Evolutionary conservation across 805 yeast species (phyloP).

Genomic region (Isabelozyma rhagii): DNA sequence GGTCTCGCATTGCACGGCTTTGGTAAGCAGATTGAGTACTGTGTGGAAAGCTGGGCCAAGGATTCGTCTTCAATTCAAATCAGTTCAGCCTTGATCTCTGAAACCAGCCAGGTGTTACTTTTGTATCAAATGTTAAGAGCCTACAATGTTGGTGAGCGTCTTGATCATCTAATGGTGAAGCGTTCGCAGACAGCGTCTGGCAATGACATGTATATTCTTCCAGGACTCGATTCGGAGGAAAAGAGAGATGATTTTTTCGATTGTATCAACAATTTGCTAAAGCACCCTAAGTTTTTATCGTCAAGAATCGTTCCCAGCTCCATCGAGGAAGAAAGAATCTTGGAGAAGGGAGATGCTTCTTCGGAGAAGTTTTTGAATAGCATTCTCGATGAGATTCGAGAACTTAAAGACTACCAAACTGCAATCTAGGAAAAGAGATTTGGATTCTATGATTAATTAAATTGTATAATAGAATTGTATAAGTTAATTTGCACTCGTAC

Average conservation of each 20-base stretch:
- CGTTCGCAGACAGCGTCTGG: constrained; percentile 5
- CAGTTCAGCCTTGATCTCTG: constrained; percentile 34
- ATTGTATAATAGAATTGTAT: background rate
- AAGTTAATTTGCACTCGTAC: too few species aligned
- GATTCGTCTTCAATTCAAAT: constrained; percentile 43
- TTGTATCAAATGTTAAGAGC: constrained; percentile 56
- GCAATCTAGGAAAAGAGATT: background rate
- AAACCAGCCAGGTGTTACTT: constrained; percentile 58
- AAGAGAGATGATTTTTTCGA: constrained; percentile 59
- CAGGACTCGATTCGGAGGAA: constrained; percentile 59
- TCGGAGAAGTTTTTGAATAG: constrained; percentile 22
- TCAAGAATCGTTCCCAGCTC: constrained; percentile 65
- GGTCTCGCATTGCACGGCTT: constrained; percentile 62
- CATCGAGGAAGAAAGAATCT: constrained; percentile 57
- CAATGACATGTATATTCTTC: constrained; percentile 33
- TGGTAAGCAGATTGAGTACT: constrained; percentile 58
- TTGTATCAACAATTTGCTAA: constrained; percentile 66
- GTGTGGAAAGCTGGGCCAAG: constrained; percentile 68
- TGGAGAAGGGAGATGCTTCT: constrained; percentile 44
- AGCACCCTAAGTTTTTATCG: constrained; percentile 82
- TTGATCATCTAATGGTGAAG: constrained; percentile 11
- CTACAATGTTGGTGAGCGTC: constrained; percentile 51
- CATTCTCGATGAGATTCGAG: constrained; percentile 35
- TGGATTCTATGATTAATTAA: background rate
- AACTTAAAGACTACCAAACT: constrained; percentile 24